Evolutionary conservation across 2,329 filamentous ascomycete species (phyloP).

Genomic region (Phialemoniopsis sp.): DNA sequence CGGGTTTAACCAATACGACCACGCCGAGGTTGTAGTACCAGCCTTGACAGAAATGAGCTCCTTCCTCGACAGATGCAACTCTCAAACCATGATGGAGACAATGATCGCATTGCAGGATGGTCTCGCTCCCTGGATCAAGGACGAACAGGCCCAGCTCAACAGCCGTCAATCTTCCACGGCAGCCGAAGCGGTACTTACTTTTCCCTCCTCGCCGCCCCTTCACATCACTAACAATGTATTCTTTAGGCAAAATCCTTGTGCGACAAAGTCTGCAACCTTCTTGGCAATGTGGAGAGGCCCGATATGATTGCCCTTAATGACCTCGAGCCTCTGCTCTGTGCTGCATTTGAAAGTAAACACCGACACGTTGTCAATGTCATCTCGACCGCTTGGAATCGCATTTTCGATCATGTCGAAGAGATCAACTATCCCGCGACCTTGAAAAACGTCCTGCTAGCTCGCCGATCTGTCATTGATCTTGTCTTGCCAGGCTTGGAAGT

Average conservation of each 20-base stretch:
- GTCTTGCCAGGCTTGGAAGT: constrained; percentile 38
- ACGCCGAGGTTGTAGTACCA: constrained; percentile 27
- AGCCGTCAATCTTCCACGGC: constrained; percentile 33
- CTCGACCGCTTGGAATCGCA: constrained; percentile 61
- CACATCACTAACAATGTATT: constrained; percentile 16
- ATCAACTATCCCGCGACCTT: constrained; percentile 64
- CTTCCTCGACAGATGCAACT: constrained; percentile 47
- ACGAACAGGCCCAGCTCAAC: constrained; percentile 40
- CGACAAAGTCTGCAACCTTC: constrained; percentile 38
- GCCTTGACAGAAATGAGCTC: constrained; percentile 50
- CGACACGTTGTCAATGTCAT: constrained; percentile 46
- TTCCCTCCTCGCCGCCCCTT: not conserved
- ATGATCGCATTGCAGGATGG: constrained; percentile 59
- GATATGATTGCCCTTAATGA: constrained; percentile 41
- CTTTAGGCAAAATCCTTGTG: constrained; percentile 44
- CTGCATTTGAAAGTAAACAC: constrained; percentile 56
- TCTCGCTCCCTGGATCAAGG: constrained; percentile 60
- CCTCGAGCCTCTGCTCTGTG: constrained; percentile 51
- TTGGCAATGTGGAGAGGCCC: constrained; percentile 27
- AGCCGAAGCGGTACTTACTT: constrained; percentile 37
- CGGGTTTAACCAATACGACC: constrained; percentile 30
- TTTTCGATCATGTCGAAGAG: constrained; percentile 56
- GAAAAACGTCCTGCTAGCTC: constrained; percentile 54
- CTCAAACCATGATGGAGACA: constrained; percentile 46
- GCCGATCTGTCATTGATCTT: constrained; percentile 50